Base-by-base conservation (phyloP, 805 yeast species). In the Saccharomyces jurei region DNA sequence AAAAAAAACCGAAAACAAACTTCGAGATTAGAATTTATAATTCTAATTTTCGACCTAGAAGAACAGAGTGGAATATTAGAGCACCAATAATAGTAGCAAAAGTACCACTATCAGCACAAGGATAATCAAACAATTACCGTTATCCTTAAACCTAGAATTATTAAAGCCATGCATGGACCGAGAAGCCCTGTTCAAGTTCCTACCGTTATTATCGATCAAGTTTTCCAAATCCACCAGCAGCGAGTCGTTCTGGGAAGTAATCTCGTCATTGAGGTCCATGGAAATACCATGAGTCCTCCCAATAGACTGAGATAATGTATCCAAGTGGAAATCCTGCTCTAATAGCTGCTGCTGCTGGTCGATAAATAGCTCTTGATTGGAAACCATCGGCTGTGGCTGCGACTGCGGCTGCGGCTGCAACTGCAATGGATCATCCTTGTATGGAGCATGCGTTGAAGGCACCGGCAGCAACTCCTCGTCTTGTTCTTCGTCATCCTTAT, bases 111-210 rank as follows among this genome's bases (percentile, higher is more conserved):
- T 60, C 53, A 81, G 63, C 2, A 74, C 67, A 0, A 77, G 58
- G 9, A 81, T 81, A 0, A 77, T 73, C 31, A 74, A 60, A 75
- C 84, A 80, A 32, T 77, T 79, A 0, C 80, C 79, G 58, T 78
- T 77, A 54, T 77, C 78, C 44, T 36, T 36, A 11, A 36, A 36
- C 49, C 71, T 73, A 14, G 80, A 70, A 29, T 71, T 73, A 17
- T 67, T 67, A 52, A 78, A 78, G 29, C 64, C 65, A 6, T 63
- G 66, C 50, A 81, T 60, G 54, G 76, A 70, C 36, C 64, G 64
- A 46, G 69, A 69, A 0, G 83, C 83, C 31, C 75, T 64, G 2
- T 63, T 59, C 13, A 81, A 61, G 41, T 74, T 71, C 36, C 71
- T 61, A 27, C 75, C 77, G n/a, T 77, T 71, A 31, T 67, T 59